Evolutionary conservation across 1,284 basidiomycete species (phyloP).

Genomic region (Filobasidium uniguttulatum): DNA sequence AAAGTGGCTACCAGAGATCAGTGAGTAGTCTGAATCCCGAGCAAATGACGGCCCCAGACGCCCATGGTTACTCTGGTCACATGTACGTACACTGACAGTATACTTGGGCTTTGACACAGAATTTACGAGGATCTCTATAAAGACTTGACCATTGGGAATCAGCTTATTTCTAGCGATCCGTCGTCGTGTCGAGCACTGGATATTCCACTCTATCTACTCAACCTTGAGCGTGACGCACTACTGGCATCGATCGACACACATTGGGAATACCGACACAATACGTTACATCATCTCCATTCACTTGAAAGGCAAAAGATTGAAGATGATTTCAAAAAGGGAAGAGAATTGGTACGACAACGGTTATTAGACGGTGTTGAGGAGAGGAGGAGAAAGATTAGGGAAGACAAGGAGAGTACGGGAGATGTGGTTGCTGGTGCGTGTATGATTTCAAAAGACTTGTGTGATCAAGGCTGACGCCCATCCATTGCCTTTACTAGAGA

Average conservation of each 20-base stretch:
- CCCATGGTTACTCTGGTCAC: too few relatives aligned
- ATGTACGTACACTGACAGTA: too few relatives aligned
- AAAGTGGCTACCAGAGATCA: slow-evolving; percentile 38
- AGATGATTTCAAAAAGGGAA: slow-evolving; percentile 38
- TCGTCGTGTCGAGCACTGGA: slow-evolving; percentile 39
- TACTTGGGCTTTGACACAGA: slow-evolving; percentile 17
- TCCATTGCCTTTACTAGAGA: slow-evolving; percentile 19
- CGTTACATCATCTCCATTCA: slow-evolving; percentile 35
- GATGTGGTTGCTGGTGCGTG: slow-evolving; percentile 39
- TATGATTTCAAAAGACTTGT: background rate
- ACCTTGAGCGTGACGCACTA: slow-evolving; percentile 39
- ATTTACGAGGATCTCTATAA: slow-evolving; percentile 35
- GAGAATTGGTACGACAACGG: slow-evolving; percentile 34
- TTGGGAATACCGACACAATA: slow-evolving; percentile 35
- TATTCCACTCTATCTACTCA: slow-evolving; percentile 38
- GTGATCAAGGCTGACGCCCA: background rate
- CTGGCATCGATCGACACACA: slow-evolving; percentile 37
- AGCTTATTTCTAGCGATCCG: slow-evolving; percentile 33
- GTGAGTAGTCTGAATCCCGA: too few relatives aligned
- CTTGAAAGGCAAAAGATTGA: slow-evolving; percentile 40
- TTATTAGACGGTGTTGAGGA: slow-evolving; percentile 41
- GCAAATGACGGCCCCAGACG: too few relatives aligned
- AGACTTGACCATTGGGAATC: slow-evolving; percentile 33
- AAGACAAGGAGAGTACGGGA: slow-evolving; percentile 41
- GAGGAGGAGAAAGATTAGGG: slow-evolving; percentile 37